Evolutionary conservation across 768 basidiomycete species (phyloP).

Genomic region (Thelephora ganbajun): DNA sequence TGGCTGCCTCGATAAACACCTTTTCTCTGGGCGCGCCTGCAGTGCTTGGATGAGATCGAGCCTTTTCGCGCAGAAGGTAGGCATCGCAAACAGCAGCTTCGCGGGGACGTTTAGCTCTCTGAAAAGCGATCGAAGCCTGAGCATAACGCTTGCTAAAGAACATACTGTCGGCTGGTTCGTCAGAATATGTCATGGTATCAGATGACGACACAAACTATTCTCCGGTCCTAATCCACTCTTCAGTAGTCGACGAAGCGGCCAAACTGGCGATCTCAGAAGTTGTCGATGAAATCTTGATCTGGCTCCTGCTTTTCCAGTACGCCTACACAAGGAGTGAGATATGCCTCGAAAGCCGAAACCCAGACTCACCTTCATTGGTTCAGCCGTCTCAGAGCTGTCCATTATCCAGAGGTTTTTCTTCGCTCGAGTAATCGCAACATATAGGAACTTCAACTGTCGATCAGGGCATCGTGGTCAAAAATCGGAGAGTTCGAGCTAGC

Average conservation of each 20-base stretch:
- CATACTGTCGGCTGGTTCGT: slow-evolving; percentile 9
- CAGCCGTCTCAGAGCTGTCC: slow-evolving; percentile 41
- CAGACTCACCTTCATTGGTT: slow-evolving; percentile 40
- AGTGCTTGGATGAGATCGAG: slow-evolving; percentile 13
- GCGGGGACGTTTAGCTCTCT: slow-evolving; percentile 23
- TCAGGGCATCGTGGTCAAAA: not conserved
- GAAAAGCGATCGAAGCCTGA: slow-evolving; percentile 33
- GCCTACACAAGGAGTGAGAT: slow-evolving; percentile 16
- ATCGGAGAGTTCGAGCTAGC: not conserved
- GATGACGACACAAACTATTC: not conserved
- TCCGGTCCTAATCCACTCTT: slow-evolving; percentile 18
- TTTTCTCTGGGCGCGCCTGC: slow-evolving; percentile 3
- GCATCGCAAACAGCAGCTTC: slow-evolving; percentile 30
- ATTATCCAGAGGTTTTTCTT: slow-evolving; percentile 59
- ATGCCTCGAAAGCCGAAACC: not conserved
- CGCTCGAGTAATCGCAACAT: slow-evolving; percentile 60
- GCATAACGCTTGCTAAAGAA: slow-evolving; percentile 24
- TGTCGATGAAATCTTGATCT: slow-evolving; percentile 29
- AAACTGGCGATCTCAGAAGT: slow-evolving; percentile 29
- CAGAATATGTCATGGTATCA: not conserved
- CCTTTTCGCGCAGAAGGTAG: slow-evolving; percentile 31
- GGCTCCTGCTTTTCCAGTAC: slow-evolving; percentile 27
- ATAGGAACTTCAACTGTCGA: slow-evolving; percentile 46
- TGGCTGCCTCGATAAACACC: slow-evolving; percentile 29
- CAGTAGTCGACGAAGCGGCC: slow-evolving; percentile 29